A percentile compares a stretch with the other conserved stretches of the same genome.
These are phyloP conservation scores for Alternaria postmessia DNA, from an alignment of 2,329 filamentous ascomycete species.

Conservation along the genomic window DNA sequence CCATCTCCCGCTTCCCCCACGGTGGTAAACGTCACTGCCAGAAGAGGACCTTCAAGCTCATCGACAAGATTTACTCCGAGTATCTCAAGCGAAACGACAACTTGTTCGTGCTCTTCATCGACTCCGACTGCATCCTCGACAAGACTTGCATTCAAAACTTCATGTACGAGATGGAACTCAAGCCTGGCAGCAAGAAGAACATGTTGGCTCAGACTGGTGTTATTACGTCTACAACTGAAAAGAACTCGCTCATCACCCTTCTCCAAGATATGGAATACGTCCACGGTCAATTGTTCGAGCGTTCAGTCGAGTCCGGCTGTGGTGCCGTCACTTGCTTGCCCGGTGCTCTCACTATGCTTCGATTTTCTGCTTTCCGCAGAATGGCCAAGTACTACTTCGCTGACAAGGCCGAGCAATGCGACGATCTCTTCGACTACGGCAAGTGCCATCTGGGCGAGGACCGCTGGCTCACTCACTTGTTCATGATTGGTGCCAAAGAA, in stretches of 20 bases:
- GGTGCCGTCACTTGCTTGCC: conserved; percentile 94
- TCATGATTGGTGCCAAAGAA: conserved; percentile 96
- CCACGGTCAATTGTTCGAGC: conserved; percentile 94
- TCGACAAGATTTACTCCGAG: conserved; percentile 88
- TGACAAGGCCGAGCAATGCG: conserved; percentile 93
- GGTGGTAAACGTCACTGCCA: conserved; percentile 95
- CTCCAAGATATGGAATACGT: conserved; percentile 99
- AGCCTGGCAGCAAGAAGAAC: conserved; percentile 86
- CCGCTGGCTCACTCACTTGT: conserved; percentile 94
- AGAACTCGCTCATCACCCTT: conserved; percentile 87
- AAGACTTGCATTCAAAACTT: conserved; percentile 94
- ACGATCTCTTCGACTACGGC: conserved; percentile 95
- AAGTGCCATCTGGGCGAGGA: conserved; percentile 97
- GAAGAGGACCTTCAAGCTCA: conserved; percentile 90
- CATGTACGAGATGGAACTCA: conserved; percentile 98
- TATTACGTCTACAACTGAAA: conserved; percentile 91
- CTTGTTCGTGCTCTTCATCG: conserved; percentile 94
- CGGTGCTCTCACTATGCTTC: conserved; percentile 92
- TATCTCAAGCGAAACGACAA: conserved; percentile 91
- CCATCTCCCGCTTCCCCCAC: conserved; percentile 89
- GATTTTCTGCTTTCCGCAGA: conserved; percentile 92
- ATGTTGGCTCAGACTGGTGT: conserved; percentile 98
- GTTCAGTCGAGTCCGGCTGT: conserved; percentile 92
- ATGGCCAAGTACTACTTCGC: conserved; percentile 99
- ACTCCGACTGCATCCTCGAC: conserved; percentile 95